Percentiles rank a stretch among this genome's conserved stretches.
Conservation (phyloP, 208 protist species). For the Wallacemonas sp. region DNA sequence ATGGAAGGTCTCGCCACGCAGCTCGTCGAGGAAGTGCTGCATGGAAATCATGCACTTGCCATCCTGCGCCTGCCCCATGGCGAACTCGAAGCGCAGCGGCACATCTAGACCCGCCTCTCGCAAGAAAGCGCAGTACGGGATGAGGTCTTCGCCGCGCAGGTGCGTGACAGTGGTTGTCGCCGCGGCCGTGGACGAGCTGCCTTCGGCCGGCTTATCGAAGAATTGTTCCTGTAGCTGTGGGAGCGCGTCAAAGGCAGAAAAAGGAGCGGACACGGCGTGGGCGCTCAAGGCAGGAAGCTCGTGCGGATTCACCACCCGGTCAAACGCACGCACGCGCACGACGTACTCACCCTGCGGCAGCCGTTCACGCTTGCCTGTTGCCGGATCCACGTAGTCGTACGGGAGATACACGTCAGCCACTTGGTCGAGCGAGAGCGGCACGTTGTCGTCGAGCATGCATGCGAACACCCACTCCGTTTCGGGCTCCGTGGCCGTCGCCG, state of each 20-base stretch:
- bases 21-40: constrained; percentile 30
- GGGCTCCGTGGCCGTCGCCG: background rate
- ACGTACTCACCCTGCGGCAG: constrained; percentile 74
- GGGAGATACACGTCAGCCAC: constrained; percentile 64
- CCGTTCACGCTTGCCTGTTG: constrained; percentile 16
- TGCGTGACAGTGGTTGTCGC: constrained; percentile 3
- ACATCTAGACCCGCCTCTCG: constrained; percentile 74
- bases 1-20: constrained; percentile 47
- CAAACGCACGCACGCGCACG: constrained; percentile 69
- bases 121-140: constrained; percentile 68
- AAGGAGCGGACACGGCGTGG: constrained; percentile 57
- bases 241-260: constrained; percentile 70
- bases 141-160: constrained; percentile 41
- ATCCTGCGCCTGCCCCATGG: constrained; percentile 67
- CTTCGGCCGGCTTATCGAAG: too few relatives aligned
- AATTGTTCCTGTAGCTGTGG: constrained; percentile 66
- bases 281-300: constrained; percentile 35
- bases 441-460: constrained; percentile 80
- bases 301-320: constrained; percentile 18
- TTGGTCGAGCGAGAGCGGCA: constrained; percentile 45
- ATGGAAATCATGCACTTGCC: constrained; percentile 50
- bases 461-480: constrained; percentile 72
- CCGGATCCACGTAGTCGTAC: constrained; percentile 27
- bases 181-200: background rate
- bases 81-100: constrained; percentile 73